Evolutionary conservation across 2,329 filamentous ascomycete genomes (phyloP), one percentile per base, ranked within the genome.

Genomic region (Stachybotrys echinatus): DNA sequence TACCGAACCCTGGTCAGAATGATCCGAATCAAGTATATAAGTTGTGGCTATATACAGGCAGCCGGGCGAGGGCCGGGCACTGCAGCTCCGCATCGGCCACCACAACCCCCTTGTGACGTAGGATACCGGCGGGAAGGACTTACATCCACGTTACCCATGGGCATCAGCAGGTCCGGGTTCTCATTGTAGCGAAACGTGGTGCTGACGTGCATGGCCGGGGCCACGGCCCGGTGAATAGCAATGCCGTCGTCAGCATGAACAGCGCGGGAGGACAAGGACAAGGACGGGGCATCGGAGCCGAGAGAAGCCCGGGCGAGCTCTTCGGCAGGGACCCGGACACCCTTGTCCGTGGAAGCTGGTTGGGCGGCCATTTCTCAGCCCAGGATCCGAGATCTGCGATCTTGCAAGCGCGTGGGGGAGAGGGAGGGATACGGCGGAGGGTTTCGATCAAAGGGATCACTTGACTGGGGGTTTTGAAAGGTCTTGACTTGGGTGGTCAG

Each of bases 191-290:
- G 84, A 70, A 90, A 97, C 17, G 90, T 97, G 12, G 92, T 96
- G 54, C 90, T 91, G 55, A 95, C 83, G 66, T 97, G 92, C 63
- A 97, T 77, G 4, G 92, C 84, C 52, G 94, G 92, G 12, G 92
- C 91, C 49, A 97, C 87, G 64, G 94, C 90, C 47, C 83, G 77
- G 58, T 88, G 81, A 31, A 76, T 71, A 67, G 89, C 89, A 60
- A 94, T 78, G 59, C 75, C 76, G 71, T 95, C 85, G 62, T 95
- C 91, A 54, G 87, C 89, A 66, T 95, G 91, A 55, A 95, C 74
- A n/a, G 87, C 81, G 50, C 81, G 78, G 6, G 90, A 89, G 7
- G 88, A 80, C 45, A 88, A 72, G 5, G 82, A 68, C 39, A 69
- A 12, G 6, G 38, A 40, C 38, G 43, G 31, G 21, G 43, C 23